phyloP scores from a whole-genome alignment of 768 basidiomycete species.

The Butyriboletus loyo region DNA sequence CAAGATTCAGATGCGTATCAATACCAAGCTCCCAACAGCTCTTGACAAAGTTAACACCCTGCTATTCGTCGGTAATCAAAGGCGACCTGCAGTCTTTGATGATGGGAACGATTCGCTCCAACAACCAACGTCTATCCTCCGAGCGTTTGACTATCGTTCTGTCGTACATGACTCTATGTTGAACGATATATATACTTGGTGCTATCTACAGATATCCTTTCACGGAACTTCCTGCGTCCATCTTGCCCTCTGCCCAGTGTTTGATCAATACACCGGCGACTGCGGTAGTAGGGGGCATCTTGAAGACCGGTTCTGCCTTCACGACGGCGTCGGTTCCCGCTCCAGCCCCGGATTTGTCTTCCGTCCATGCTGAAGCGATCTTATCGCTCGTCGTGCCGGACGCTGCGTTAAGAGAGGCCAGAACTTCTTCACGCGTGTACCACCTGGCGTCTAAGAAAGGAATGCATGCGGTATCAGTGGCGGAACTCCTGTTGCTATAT shows the following conservation, averaged over 20 bases:
- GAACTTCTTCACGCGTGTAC: slow-evolving; percentile 77
- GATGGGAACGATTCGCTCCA: not conserved
- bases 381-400: slow-evolving; percentile 31
- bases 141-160: not conserved
- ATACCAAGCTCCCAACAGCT: not conserved
- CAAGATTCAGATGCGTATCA: not conserved
- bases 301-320: slow-evolving; percentile 62
- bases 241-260: slow-evolving; percentile 71
- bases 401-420: slow-evolving; percentile 46
- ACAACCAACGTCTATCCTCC: not conserved
- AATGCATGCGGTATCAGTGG: not conserved
- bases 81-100: not conserved
- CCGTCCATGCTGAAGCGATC: slow-evolving; percentile 11
- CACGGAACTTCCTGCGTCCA: slow-evolving; percentile 43
- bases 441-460: slow-evolving; percentile 74
- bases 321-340: slow-evolving; percentile 16
- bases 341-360: slow-evolving; percentile 20
- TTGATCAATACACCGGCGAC: slow-evolving; percentile 84
- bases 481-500: not conserved
- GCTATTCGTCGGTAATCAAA: no score
- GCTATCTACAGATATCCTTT: slow-evolving; percentile 39
- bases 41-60: not conserved
- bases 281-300: slow-evolving; percentile 71
- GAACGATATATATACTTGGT: not conserved
- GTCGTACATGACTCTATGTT: no score